These are phyloP conservation scores for Apiospora aurea DNA, from an alignment of 2,329 filamentous ascomycete genomes.

Conservation along the genomic window DNA sequence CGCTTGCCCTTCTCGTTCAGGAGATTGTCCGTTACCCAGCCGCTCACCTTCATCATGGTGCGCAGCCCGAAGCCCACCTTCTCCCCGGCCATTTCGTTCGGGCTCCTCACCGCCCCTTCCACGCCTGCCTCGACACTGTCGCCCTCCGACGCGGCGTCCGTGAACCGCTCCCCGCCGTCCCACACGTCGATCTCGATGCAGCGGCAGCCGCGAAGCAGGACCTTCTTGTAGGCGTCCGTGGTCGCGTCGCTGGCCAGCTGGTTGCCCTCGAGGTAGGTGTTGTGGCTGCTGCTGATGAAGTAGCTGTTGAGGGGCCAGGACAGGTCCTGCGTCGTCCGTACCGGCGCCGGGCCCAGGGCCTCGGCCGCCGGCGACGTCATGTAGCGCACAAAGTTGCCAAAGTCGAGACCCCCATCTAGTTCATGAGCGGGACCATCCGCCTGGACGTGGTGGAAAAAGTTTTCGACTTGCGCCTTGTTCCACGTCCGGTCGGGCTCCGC, in stretches of 20 bases:
- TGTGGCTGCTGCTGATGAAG: constrained; percentile 93
- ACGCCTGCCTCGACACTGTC: neutral
- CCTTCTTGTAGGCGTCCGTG: constrained; percentile 85
- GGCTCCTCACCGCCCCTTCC: constrained; percentile 54
- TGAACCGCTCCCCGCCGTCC: constrained; percentile 82
- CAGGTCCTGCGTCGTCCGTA: constrained; percentile 55
- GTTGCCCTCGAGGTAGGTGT: constrained; percentile 89
- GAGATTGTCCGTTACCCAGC: constrained; percentile 29
- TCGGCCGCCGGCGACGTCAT: constrained; percentile 59
- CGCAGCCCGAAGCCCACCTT: constrained; percentile 6
- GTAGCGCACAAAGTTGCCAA: constrained; percentile 58
- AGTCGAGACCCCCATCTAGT: constrained; percentile 44
- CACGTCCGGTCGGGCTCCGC: neutral
- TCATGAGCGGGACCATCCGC: constrained; percentile 36
- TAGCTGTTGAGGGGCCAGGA: constrained; percentile 86
- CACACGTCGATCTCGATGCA: constrained; percentile 96
- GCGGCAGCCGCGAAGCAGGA: constrained; percentile 82
- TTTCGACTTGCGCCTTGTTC: neutral
- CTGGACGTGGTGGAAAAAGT: constrained; percentile 14
- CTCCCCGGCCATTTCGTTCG: constrained; percentile 48
- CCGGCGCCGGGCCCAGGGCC: constrained; percentile 46
- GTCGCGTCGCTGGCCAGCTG: constrained; percentile 88
- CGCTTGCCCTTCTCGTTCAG: constrained; percentile 59
- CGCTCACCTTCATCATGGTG: constrained; percentile 7
- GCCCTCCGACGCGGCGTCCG: constrained; percentile 63